These are phyloP conservation scores for Colletotrichum kahawae DNA, from an alignment of 2,329 filamentous ascomycete genomes.

Conservation along the genomic window DNA sequence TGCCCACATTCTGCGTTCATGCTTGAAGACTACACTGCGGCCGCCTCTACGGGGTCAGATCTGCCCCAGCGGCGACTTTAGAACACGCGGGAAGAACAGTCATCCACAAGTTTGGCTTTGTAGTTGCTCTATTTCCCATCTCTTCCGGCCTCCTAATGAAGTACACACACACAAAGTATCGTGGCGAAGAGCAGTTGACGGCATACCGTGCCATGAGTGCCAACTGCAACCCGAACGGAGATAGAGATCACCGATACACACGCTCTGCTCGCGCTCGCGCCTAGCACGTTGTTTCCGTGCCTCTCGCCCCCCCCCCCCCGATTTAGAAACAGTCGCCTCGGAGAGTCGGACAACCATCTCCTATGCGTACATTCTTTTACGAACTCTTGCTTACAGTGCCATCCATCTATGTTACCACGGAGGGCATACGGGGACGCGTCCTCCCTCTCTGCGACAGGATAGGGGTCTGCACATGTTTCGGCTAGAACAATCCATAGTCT, in stretches of 20 bases:
- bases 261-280: not conserved
- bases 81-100: not conserved
- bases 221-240: not conserved
- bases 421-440: not conserved
- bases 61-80: not conserved
- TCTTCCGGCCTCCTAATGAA: not conserved
- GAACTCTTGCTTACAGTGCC: not conserved
- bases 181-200: not conserved
- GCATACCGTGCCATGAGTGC: not conserved
- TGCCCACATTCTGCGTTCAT: not conserved
- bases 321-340: not conserved
- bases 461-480: slow-evolving; percentile 13
- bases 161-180: not conserved
- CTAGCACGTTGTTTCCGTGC: not conserved
- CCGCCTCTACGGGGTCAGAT: not conserved
- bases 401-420: not conserved
- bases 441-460: not conserved
- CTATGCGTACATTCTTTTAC: not conserved
- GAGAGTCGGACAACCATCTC: not conserved
- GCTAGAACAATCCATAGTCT: slow-evolving; percentile 9
- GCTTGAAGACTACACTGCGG: not conserved
- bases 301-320: not conserved
- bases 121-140: not conserved
- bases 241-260: not conserved
- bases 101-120: not conserved